Evolutionary conservation across 73 alveolate genomes (phyloP), one percentile per base, ranked within the genome.

Genomic region (Stentor coeruleus): DNA sequence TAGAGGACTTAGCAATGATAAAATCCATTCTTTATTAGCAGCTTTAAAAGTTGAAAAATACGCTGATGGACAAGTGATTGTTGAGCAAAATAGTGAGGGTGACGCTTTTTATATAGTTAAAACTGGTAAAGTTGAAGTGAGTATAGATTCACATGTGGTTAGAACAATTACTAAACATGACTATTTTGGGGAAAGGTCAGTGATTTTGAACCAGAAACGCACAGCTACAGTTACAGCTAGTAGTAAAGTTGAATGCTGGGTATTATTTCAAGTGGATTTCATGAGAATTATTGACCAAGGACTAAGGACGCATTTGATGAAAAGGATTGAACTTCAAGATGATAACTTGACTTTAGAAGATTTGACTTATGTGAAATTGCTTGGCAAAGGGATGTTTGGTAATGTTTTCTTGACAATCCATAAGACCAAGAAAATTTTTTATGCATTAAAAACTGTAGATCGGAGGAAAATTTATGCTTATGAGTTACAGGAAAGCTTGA

Each of bases 301-400:
- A 39, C 87, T 89, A 42, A 81, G 85, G 77, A 81, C 36, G 38
- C 79, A 74, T 14, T 36, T 82, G 33, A 42, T 59, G 49, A 73
- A 84, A 0, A 86, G 85, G 59, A 84, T 57, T 36, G 82, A 84
- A 76, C 76, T 87, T 77, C 82, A 87, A 76, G 92, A 86, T 83
- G 76, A 81, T 75, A 81, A 82, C 3, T 74, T 86, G 33, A 82
- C 72, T 59, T 74, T 86, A 41, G 49, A 59, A 42, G 90, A 86
- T 73, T 73, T 86, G 59, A 87, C 81, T 55, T 83, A 74, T 74
- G 58, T 86, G 14, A 86, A 82, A 74, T 81, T 74, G 77, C 74
- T 86, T 74, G 91, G 91, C 39, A 86, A 87, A 83, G 90, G 90
- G 14, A 82, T 60, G 74, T 86, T 82, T 35, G 92, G 92, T 38